Conservation (phyloP, 306 rosid genomes). For the Cicer arietinum region DNA sequence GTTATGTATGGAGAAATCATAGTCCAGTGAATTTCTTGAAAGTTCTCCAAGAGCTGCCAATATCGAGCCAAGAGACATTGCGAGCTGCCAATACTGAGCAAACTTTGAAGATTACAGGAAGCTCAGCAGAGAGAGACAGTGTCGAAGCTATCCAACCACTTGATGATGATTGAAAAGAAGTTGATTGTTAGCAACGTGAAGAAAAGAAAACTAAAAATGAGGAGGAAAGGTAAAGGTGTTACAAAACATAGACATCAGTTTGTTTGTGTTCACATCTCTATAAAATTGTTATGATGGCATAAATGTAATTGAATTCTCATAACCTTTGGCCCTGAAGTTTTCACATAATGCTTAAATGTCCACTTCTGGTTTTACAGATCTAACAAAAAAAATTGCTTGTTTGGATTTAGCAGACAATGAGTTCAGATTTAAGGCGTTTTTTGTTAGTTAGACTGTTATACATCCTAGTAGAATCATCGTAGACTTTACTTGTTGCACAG, state of each 20-base stretch:
- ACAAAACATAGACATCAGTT: not conserved
- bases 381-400: conserved; percentile 7
- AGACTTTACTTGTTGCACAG: not conserved
- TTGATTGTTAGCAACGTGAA: not conserved
- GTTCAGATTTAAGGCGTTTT: not conserved
- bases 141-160: not conserved
- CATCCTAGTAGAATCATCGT: conserved; percentile 12
- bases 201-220: not conserved
- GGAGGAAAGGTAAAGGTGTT: conserved; percentile 6
- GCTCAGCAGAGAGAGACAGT: conserved; percentile 12
- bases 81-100: no score
- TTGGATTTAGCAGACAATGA: conserved; percentile 13
- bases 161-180: not conserved
- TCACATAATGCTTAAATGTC: conserved; percentile 6
- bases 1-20: not conserved
- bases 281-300: not conserved
- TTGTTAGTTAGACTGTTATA: not conserved
- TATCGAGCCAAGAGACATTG: conserved; percentile 6
- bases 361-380: not conserved
- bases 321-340: not conserved
- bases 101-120: not conserved
- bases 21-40: not conserved
- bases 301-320: conserved; percentile 27
- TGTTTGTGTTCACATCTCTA: not conserved
- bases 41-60: not conserved